A percentile compares a stretch with the other conserved stretches of the same genome.
These are phyloP conservation scores for Quercus dentata DNA, from an alignment of 306 rosid species.

Conservation along the genomic window DNA sequence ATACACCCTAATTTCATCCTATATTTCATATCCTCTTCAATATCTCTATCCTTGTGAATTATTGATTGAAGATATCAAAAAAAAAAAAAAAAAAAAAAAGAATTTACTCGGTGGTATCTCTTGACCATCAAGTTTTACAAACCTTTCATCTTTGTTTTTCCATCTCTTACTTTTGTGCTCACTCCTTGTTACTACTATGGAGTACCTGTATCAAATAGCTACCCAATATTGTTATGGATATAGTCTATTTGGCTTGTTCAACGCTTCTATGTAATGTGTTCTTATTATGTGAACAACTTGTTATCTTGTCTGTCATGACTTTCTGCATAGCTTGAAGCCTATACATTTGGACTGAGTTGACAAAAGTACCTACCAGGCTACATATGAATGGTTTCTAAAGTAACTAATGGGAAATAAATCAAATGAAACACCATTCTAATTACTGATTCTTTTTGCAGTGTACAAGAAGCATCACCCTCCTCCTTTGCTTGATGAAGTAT, in stretches of 20 bases:
- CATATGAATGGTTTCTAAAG: not conserved
- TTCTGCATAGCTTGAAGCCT: not conserved
- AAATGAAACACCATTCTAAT: constrained; percentile 11
- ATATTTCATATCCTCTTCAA: too few relatives aligned
- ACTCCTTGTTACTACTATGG: too few relatives aligned
- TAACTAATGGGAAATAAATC: constrained; percentile 11
- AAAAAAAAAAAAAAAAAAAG: too few relatives aligned
- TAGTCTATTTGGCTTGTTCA: not conserved
- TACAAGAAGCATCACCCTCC: constrained; percentile 99
- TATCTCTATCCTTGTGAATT: too few relatives aligned
- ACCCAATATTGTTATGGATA: not conserved
- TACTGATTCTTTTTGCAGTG: constrained; percentile 51
- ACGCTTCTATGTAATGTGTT: not conserved
- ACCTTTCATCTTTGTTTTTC: too few relatives aligned
- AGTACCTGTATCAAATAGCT: not conserved
- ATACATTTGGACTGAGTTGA: not conserved
- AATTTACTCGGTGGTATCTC: too few relatives aligned
- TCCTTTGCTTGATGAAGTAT: constrained; percentile 75
- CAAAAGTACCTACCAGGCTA: not conserved
- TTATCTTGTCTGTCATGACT: constrained; percentile 4
- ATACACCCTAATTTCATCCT: too few relatives aligned
- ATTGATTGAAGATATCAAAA: too few relatives aligned
- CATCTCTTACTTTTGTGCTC: too few relatives aligned
- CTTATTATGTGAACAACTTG: constrained; percentile 9
- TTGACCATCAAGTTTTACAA: too few relatives aligned